Base-by-base conservation (phyloP, 1,139 yeast species). In the Taiozyma sp. region DNA sequence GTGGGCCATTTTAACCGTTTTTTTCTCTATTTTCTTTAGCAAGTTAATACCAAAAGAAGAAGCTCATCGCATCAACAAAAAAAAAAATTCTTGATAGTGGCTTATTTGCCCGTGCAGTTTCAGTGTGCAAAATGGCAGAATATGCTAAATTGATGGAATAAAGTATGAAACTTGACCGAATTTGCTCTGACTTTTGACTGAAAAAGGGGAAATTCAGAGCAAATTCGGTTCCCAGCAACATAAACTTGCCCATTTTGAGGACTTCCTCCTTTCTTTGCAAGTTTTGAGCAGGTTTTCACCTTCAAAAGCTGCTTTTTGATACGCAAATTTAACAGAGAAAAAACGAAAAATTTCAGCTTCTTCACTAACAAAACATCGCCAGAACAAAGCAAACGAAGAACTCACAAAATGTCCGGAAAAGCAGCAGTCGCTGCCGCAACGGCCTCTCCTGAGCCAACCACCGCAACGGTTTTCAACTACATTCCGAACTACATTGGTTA, bases 401-500 rank as follows among this genome's bases (percentile, higher is more conserved):
- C 41, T 16, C 36, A 24, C 8, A 24, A 24, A 40, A 32, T 10
- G 30, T 30, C 48, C 32, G n/a, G 23, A 14, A 29, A 41, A 27
- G 29, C 45, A 32, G 8, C 41, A 4, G 14, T 6, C 9, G n/a
- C 38, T 9, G 9, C 24, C 23, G 8, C 24, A 22, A 12, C 9
- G 24, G 24, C 8, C 24, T 38, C 41, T 4, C 13, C 28, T 23
- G 29, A 46, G 41, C 51, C 62, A 28, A 64, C 73, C 2, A 57
- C 79, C 7, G 61, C 66, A 38, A 82, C 84, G 57, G 83, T 90
- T 52, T 79, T 88, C 66, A 71, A 86, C 60, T 93, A 83, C 68
- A 84, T 92, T 53, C 99, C 99, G 29, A 93, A 93, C 68, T 73
- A 90, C 60, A 91, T 95, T 63, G 99, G 99, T 5, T 91, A 88